Evolutionary conservation across 208 protist species (phyloP).

Genomic region (Novymonas esmeraldas): DNA sequence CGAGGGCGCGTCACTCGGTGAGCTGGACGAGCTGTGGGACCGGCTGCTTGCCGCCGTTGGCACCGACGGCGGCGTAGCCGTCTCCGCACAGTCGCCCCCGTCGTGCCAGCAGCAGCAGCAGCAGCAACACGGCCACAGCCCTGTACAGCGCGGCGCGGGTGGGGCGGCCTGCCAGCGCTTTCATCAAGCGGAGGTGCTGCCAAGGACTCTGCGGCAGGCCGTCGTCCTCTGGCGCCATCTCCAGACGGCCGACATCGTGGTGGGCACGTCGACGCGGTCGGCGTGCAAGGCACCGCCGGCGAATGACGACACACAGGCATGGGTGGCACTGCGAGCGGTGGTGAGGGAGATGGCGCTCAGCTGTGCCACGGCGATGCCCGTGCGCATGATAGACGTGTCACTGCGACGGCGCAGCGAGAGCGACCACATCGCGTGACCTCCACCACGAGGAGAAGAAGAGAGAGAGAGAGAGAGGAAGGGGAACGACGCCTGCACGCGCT

Average conservation of each 20-base stretch:
- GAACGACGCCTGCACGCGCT: too few relatives aligned
- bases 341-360: constrained; percentile 36
- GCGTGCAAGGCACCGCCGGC: not conserved
- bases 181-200: constrained; percentile 29
- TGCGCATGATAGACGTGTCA: constrained; percentile 31
- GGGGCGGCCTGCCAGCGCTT: constrained; percentile 9
- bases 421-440: not conserved
- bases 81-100: not conserved
- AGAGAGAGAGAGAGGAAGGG: too few relatives aligned
- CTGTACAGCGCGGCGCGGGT: not conserved
- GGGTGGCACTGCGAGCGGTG: constrained; percentile 16
- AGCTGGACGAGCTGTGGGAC: constrained; percentile 28
- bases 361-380: constrained; percentile 26
- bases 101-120: not conserved
- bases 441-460: too few relatives aligned
- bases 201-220: constrained; percentile 38
- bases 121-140: constrained; percentile 1
- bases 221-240: constrained; percentile 41
- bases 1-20: constrained; percentile 1
- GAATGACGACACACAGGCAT: not conserved
- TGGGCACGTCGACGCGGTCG: not conserved
- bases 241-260: not conserved
- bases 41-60: constrained; percentile 25
- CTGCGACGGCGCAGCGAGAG: constrained; percentile 14
- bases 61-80: constrained; percentile 7